Base-by-base conservation (phyloP, 2,329 filamentous ascomycete species). In the Fusarium sp. region DNA sequence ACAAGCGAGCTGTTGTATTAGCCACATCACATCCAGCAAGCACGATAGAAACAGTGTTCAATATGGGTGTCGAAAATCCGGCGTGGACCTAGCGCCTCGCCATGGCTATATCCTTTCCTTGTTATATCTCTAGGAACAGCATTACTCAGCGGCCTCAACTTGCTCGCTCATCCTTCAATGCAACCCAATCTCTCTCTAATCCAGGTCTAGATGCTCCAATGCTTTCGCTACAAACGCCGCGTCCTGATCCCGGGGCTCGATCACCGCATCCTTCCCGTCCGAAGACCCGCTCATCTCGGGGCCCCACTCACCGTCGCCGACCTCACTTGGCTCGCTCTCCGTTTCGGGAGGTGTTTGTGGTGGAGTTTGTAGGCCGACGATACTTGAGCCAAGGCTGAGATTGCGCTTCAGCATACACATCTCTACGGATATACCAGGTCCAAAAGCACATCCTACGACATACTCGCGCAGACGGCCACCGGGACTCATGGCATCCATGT, bases 361-460 rank as follows among this genome's bases (percentile, higher is more conserved):
- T n/a, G 88, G 87, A 27, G 88, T 89, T 67, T 86, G 85, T 33
- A 88, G 71, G 8, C 85, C 86, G 20, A 76, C 79, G n/a, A 77
- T 58, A 18, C 31, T 61, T 8, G 27, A 65, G 10, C 72, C 69
- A 18, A 66, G 70, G 22, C 38, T 20, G 74, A 73, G 69, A 59
- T 77, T 79, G 47, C 90, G 84, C 82, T 87, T 91, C 76, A 94
- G 80, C 82, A 93, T 86, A 79, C 90, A 91, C 88, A 92, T 92
- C 82, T 94, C 92, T 33, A 93, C 87, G 6, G 89, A 81, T 73
- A 94, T 90, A 1, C 92, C 92, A 0, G 92, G 92, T 0, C 92
- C 92, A 78, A 94, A 94, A 2, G 91, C 92, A 73, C 91, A 92
- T 2, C 89, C 91, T 2, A 93, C 87, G 6, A 94, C 86, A 66